A percentile compares a stretch with the other conserved stretches of the same genome.
These are phyloP conservation scores for Senna siamea DNA, from an alignment of 306 rosid genomes.

Conservation along the genomic window DNA sequence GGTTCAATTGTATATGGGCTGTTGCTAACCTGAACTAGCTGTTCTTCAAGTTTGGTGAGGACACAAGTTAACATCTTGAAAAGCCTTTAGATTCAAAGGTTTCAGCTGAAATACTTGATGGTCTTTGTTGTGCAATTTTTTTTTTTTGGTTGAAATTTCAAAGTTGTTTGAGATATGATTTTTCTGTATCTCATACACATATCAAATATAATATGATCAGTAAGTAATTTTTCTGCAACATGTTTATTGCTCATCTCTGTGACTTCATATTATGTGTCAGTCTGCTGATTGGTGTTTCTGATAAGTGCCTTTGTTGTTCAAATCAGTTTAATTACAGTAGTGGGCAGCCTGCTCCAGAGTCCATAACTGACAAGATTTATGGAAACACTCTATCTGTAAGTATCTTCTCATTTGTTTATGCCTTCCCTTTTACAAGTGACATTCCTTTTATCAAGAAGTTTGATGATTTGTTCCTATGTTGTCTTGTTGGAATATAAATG, in stretches of 20 bases:
- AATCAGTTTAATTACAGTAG: constrained; percentile 92
- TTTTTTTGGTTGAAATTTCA: not conserved
- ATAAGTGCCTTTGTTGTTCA: constrained; percentile 40
- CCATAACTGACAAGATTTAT: constrained; percentile 95
- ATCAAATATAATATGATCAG: not conserved
- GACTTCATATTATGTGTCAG: constrained; percentile 21
- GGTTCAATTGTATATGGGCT: constrained; percentile 27
- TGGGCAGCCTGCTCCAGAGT: constrained; percentile 99
- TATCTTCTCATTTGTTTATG: constrained; percentile 32
- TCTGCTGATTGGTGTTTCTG: constrained; percentile 40
- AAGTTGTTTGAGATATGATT: not conserved
- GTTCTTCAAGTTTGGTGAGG: not conserved
- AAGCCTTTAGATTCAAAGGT: constrained; percentile 34
- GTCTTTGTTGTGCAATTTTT: not conserved
- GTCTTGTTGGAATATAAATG: constrained; percentile 23
- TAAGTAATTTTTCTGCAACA: not conserved
- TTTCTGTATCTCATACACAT: constrained; percentile 3
- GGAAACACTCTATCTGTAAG: constrained; percentile 97
- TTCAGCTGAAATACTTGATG: constrained; percentile 14
- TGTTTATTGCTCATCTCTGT: constrained; percentile 25
- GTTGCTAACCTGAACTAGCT: constrained; percentile 13
- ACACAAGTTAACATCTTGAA: constrained; percentile 12
- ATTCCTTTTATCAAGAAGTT: constrained; percentile 22
- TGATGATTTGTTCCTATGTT: constrained; percentile 20
- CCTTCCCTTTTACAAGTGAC: constrained; percentile 22